phyloP scores from a whole-genome alignment of 371 early-diverging fungal species.

The Mucor plumbeus region DNA sequence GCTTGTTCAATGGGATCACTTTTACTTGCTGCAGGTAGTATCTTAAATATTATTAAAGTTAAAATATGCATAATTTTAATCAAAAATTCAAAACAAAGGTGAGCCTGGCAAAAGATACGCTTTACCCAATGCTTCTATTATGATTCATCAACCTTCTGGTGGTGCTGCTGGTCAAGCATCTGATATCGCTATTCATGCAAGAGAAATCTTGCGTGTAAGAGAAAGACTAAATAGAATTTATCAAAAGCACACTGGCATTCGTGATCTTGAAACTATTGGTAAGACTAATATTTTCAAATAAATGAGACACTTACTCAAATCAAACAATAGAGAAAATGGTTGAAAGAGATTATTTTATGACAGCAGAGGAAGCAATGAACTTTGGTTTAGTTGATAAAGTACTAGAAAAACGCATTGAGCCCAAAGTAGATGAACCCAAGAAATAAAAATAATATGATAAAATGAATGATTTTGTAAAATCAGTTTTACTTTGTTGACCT shows the following conservation, averaged over 20 bases:
- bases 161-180: constrained; percentile 97
- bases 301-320: background rate
- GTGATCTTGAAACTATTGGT: constrained; percentile 85
- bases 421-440: constrained; percentile 40
- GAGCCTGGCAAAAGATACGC: constrained; percentile 88
- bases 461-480: constrained; percentile 88
- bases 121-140: constrained; percentile 92
- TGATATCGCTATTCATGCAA: constrained; percentile 97
- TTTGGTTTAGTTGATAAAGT: constrained; percentile 94
- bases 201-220: constrained; percentile 92
- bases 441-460: constrained; percentile 37
- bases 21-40: constrained; percentile 82
- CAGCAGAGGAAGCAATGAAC: constrained; percentile 86
- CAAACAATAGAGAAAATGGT: constrained; percentile 70
- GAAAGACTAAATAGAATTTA: constrained; percentile 89
- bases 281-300: constrained; percentile 22
- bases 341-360: constrained; percentile 97
- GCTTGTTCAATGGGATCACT: constrained; percentile 98
- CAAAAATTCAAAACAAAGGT: constrained; percentile 43
- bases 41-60: background rate
- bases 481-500: constrained; percentile 74
- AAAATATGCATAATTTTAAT: background rate
- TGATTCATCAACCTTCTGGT: constrained; percentile 98
- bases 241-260: constrained; percentile 82
- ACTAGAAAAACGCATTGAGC: constrained; percentile 65